Evolutionary conservation across 140 eudicot species (phyloP).

Genomic region (Erigeron philadelphicus): DNA sequence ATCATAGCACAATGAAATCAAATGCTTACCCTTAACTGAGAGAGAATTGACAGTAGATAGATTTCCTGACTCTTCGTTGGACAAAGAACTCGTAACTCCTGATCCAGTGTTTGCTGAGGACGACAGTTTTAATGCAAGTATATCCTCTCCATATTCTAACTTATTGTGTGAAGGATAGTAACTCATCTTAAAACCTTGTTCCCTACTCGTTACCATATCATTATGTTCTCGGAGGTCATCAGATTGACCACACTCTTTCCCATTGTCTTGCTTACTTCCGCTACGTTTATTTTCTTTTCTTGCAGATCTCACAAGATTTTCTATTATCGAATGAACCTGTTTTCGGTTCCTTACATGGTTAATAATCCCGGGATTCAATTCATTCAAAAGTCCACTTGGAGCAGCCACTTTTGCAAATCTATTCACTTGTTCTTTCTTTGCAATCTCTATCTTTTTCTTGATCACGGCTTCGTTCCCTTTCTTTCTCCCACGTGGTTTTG

Average conservation of each 20-base stretch:
- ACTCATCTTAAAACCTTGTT: neutral
- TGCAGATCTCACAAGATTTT: constrained; percentile 67
- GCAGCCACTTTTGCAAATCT: constrained; percentile 81
- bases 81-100: constrained; percentile 43
- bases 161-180: neutral
- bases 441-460: constrained; percentile 69
- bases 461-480: constrained; percentile 42
- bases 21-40: constrained; percentile 56
- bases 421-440: constrained; percentile 75
- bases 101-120: constrained; percentile 46
- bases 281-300: constrained; percentile 33
- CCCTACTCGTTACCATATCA: neutral
- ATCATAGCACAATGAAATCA: constrained; percentile 2
- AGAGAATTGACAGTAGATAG: constrained; percentile 54
- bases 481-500: constrained; percentile 58
- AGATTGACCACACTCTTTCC: neutral
- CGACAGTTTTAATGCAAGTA: constrained; percentile 45
- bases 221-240: neutral
- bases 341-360: constrained; percentile 87
- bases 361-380: constrained; percentile 78
- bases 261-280: constrained; percentile 8
- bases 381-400: constrained; percentile 84
- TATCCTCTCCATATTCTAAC: constrained; percentile 36
- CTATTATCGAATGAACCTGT: constrained; percentile 88
- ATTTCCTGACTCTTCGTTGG: constrained; percentile 59